Evolutionary conservation across 768 basidiomycete genomes (phyloP), one percentile per base, ranked within the genome.

Genomic region (Rhizopogon roseolus): DNA sequence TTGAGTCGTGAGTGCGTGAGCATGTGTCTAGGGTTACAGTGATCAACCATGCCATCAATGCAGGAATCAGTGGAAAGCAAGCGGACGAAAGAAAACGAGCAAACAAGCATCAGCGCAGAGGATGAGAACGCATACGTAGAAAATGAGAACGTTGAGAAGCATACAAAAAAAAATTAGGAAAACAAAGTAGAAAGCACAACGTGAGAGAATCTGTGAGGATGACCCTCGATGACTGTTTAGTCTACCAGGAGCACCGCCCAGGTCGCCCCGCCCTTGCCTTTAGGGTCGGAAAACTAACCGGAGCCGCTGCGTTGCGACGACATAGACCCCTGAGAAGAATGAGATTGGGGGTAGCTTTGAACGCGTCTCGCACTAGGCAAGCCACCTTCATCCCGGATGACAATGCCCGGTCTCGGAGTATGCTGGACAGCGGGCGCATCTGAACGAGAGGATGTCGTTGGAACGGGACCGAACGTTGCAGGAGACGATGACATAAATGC

Each of bases 261-360:
- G 40, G 54, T 44, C 36, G 32, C 28, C 52, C 52, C 37, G 39
- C 27, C 44, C 37, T 62, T 52, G 41, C 17, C 38, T n/a, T 49
- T 53, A 13, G 28, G 55, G 25, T 56, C 54, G 43, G n/a, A n/a
- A 34, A 54, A 58, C 45, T 53, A 55, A 11, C 48, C 8, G 29
- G 43, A 44, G 4, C 52, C 54, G 56, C 60, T 62, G 25, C 58
- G 62, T 19, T 43, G 66, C 22, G 68, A 60, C 28, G 58, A 64
- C 6, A 54, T 55, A 6, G 60, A 66, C 2, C 42, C 56, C 3
- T 59, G 51, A 13, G 59, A 56, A 6, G 41, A n/a, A 8, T 19
- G 29, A 7, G 29, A 50, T 19, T 54, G 45, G 11, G 58, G 40
- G 28, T 52, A 29, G 9, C 52, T n/a, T 14, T 10, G 49, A 22